A percentile compares a stretch with the other conserved stretches of the same genome.
Conservation (phyloP, 345 rosid genomes). For the Eucalyptus pauciflora region DNA sequence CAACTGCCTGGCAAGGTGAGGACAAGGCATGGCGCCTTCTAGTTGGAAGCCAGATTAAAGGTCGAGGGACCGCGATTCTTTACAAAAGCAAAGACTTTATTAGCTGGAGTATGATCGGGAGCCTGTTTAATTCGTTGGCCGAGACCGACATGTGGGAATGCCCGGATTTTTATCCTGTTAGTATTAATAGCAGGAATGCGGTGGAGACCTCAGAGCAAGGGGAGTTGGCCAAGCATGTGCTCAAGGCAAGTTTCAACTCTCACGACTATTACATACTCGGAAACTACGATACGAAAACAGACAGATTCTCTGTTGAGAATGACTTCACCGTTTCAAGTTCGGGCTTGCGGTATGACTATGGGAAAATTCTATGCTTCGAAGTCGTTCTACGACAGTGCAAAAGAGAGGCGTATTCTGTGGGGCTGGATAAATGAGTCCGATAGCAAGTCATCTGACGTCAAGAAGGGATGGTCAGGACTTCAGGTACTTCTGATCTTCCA, state of each 20-base stretch:
- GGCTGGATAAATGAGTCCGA: slow-evolving; percentile 45
- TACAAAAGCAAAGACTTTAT: slow-evolving; percentile 19
- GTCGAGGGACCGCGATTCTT: slow-evolving; percentile 31
- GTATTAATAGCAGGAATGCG: background rate
- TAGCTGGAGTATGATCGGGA: slow-evolving; percentile 6
- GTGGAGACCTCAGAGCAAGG: slow-evolving; percentile 5
- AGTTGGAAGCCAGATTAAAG: slow-evolving; percentile 37
- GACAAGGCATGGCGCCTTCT: slow-evolving; percentile 46
- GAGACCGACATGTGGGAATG: slow-evolving; percentile 37
- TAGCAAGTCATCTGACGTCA: slow-evolving; percentile 4
- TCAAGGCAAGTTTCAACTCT: slow-evolving; percentile 40
- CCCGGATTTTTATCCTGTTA: slow-evolving; percentile 32
- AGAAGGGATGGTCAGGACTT: slow-evolving; percentile 46
- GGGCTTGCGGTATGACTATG: slow-evolving; percentile 59
- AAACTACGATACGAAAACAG: slow-evolving; percentile 13
- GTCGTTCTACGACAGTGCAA: slow-evolving; percentile 39
- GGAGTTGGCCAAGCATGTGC: slow-evolving; percentile 28
- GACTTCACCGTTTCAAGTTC: background rate
- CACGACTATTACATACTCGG: slow-evolving; percentile 42
- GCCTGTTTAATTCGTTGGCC: slow-evolving; percentile 11
- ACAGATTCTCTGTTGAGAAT: background rate
- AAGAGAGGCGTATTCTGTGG: slow-evolving; percentile 38
- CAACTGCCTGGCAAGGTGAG: slow-evolving; percentile 65
- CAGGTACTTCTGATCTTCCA: slow-evolving; percentile 6
- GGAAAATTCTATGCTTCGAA: slow-evolving; percentile 76